phyloP scores from a whole-genome alignment of 2,329 filamentous ascomycete genomes.

The Aspergillus puulaauensis region DNA sequence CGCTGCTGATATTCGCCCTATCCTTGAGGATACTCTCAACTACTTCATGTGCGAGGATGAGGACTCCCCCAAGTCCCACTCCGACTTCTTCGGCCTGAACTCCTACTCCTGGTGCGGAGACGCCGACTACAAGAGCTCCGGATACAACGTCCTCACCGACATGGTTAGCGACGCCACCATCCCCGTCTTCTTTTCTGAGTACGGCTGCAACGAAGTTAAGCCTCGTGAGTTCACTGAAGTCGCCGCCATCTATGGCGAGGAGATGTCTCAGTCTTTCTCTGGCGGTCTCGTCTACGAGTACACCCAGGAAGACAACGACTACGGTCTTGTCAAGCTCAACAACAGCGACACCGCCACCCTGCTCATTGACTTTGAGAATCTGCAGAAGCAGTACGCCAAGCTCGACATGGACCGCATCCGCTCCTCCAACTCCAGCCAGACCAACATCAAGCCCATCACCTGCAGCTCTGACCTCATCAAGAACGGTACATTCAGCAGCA shows the following conservation, averaged over 20 bases:
- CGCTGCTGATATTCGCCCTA: conserved; percentile 63
- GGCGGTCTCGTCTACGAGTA: conserved; percentile 58
- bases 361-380: conserved; percentile 67
- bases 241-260: conserved; percentile 56
- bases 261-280: conserved; percentile 60
- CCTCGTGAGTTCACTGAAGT: conserved; percentile 64
- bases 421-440: conserved; percentile 58
- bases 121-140: conserved; percentile 53
- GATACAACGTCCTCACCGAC: conserved; percentile 58
- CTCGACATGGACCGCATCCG: conserved; percentile 70
- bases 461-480: conserved; percentile 70
- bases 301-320: conserved; percentile 49
- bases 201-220: conserved; percentile 61
- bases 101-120: conserved; percentile 69
- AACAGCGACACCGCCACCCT: conserved; percentile 59
- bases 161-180: conserved; percentile 59
- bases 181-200: conserved; percentile 67
- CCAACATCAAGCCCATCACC: conserved; percentile 56
- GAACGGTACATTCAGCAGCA: conserved; percentile 64
- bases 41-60: conserved; percentile 60
- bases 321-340: conserved; percentile 62
- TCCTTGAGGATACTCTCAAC: conserved; percentile 59
- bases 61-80: conserved; percentile 51
- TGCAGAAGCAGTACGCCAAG: conserved; percentile 72
- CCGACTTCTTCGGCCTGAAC: conserved; percentile 67